A percentile compares a stretch with the other conserved stretches of the same genome.
phyloP scores from a whole-genome alignment of 208 protist genomes.

The Acanthamoeba royreba region DNA sequence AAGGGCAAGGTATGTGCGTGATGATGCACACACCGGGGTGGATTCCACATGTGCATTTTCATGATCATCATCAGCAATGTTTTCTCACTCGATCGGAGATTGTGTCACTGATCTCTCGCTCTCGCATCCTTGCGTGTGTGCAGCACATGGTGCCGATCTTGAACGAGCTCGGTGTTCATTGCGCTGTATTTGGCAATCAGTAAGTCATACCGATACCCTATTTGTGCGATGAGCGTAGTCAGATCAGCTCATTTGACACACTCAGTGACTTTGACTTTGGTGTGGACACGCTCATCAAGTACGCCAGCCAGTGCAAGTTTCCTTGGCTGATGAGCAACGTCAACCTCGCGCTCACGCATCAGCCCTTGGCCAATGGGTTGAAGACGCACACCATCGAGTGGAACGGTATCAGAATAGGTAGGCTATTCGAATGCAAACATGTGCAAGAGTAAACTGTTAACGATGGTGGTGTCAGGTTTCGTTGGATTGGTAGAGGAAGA shows the following conservation, averaged over 20 bases:
- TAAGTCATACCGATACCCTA: neutral
- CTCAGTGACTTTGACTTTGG: slow-evolving; percentile 48
- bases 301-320: slow-evolving; percentile 1
- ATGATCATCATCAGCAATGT: too few relatives aligned
- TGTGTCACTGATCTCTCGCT: too few relatives aligned
- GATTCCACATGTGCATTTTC: neutral
- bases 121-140: too few relatives aligned
- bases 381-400: neutral
- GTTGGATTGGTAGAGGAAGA: slow-evolving; percentile 45
- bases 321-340: slow-evolving; percentile 51
- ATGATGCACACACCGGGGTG: too few relatives aligned
- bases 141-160: slow-evolving; percentile 45
- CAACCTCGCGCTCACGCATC: neutral
- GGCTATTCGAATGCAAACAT: too few relatives aligned
- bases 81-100: too few relatives aligned
- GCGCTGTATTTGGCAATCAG: slow-evolving; percentile 48
- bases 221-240: too few relatives aligned
- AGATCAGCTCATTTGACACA: neutral
- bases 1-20: neutral
- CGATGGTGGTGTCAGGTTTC: neutral
- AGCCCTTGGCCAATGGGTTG: neutral
- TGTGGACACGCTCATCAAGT: slow-evolving; percentile 8
- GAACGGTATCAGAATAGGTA: slow-evolving; percentile 5
- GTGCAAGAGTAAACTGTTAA: too few relatives aligned
- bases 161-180: slow-evolving; percentile 34